phyloP scores from a whole-genome alignment of 352 stramenopile genomes.

The Nothophytophthora sp. region DNA sequence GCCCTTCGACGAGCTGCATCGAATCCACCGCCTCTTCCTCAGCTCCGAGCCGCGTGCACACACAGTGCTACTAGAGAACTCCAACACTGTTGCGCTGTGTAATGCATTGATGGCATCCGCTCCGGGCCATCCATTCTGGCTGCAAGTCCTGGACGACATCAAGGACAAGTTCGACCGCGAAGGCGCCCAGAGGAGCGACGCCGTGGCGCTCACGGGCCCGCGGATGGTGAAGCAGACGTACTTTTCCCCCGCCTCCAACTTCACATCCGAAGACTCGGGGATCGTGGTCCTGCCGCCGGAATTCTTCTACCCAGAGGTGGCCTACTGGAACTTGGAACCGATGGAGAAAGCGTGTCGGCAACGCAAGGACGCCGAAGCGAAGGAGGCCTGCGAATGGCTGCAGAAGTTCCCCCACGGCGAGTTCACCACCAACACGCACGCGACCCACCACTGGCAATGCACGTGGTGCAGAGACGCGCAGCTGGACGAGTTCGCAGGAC shows the following conservation, averaged over 20 bases:
- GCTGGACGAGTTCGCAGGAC: conserved; percentile 21
- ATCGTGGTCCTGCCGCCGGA: conserved; percentile 35
- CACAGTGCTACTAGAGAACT: conserved; percentile 46
- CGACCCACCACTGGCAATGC: conserved; percentile 61
- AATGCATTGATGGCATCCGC: conserved; percentile 62
- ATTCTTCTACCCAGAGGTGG: conserved; percentile 60
- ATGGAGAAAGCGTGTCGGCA: conserved; percentile 30
- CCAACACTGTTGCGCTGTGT: conserved; percentile 32
- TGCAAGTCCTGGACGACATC: conserved; percentile 51
- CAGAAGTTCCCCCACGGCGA: conserved; percentile 38
- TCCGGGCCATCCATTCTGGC: conserved; percentile 50
- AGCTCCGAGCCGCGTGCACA: conserved; percentile 47
- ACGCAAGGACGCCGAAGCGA: conserved; percentile 16
- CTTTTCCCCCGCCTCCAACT: conserved; percentile 3
- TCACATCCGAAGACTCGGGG: conserved; percentile 1
- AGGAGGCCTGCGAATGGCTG: conserved; percentile 44
- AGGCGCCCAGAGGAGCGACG: conserved; percentile 19
- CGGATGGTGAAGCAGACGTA: conserved; percentile 52
- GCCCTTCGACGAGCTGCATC: conserved; percentile 38
- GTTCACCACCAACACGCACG: conserved; percentile 45
- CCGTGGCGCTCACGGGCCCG: conserved; percentile 48
- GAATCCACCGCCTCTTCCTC: conserved; percentile 36
- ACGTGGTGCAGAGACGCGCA: conserved; percentile 50
- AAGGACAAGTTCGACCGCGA: conserved; percentile 36
- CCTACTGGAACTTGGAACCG: conserved; percentile 47